Evolutionary conservation across 495 filamentous ascomycete species (phyloP).

Genomic region (Penicillium longicatenatum): DNA sequence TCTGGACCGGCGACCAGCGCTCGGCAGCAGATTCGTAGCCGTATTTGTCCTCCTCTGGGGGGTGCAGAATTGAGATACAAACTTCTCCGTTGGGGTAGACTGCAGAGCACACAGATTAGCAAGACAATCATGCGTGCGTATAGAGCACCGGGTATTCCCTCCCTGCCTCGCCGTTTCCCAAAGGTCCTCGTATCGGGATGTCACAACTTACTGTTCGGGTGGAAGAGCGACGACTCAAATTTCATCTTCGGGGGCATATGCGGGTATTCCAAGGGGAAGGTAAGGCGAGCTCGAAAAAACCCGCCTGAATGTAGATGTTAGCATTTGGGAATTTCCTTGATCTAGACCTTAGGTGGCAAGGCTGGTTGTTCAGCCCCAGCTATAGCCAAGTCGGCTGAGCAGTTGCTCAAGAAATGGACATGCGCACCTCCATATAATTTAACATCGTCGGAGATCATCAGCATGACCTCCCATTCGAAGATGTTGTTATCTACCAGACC

Average conservation of each 20-base stretch:
- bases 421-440: constrained; percentile 86
- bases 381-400: background rate
- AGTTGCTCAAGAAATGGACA: constrained; percentile 3
- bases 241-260: constrained; percentile 88
- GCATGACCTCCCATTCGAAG: constrained; percentile 99
- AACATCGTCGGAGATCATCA: constrained; percentile 97
- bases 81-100: constrained; percentile 88
- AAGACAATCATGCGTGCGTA: background rate
- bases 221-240: constrained; percentile 87
- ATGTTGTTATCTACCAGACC: constrained; percentile 86
- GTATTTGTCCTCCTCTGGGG: constrained; percentile 93
- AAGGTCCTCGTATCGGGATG: background rate
- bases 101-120: constrained; percentile 19
- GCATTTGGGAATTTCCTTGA: background rate
- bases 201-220: constrained; percentile 73
- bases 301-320: constrained; percentile 57
- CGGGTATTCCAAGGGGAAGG: constrained; percentile 82
- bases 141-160: background rate
- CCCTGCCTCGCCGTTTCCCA: background rate
- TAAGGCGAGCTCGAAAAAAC: constrained; percentile 81
- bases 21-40: constrained; percentile 92
- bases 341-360: background rate
- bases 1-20: constrained; percentile 96
- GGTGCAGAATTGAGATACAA: constrained; percentile 96
- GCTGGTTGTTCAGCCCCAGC: background rate